A percentile compares a stretch with the other conserved stretches of the same genome.
phyloP scores from a whole-genome alignment of 805 yeast species.

The Blastobotrys parvus region DNA sequence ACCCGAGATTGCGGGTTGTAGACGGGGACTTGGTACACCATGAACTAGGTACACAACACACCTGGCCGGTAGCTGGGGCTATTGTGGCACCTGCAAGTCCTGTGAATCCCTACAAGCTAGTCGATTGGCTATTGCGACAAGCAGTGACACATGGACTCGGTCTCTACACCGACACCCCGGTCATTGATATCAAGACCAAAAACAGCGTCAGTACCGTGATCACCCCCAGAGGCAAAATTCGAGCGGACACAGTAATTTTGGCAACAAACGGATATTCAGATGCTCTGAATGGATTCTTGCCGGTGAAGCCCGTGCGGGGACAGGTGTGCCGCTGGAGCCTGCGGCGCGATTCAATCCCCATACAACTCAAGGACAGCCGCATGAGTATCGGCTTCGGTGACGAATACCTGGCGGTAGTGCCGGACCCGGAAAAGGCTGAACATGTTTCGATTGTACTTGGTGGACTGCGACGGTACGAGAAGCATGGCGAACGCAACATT shows the following conservation, averaged over 20 bases:
- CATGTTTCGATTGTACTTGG: conserved; percentile 12
- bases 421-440: conserved; percentile 6
- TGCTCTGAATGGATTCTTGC: conserved; percentile 3
- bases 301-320: conserved; percentile 23
- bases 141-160: conserved; percentile 31
- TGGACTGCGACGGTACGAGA: conserved; percentile 11
- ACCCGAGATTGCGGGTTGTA: not conserved
- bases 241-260: conserved; percentile 30
- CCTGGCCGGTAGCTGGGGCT: conserved; percentile 19
- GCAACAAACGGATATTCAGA: conserved; percentile 33
- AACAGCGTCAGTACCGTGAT: not conserved
- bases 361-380: conserved; percentile 4
- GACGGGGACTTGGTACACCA: not conserved
- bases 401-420: conserved; percentile 13
- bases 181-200: conserved; percentile 25
- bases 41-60: not conserved
- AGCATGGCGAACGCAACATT: conserved; percentile 9
- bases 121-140: conserved; percentile 28
- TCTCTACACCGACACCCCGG: conserved; percentile 37
- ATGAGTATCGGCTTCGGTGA: conserved; percentile 10
- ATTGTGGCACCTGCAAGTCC: conserved; percentile 36
- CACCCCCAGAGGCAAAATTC: conserved; percentile 19
- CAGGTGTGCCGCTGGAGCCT: conserved; percentile 19
- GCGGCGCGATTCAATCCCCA: not conserved
- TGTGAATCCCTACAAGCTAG: conserved; percentile 38